These are phyloP conservation scores for Grigorovia transvaalensis DNA, from an alignment of 805 yeast species.

Conservation along the genomic window DNA sequence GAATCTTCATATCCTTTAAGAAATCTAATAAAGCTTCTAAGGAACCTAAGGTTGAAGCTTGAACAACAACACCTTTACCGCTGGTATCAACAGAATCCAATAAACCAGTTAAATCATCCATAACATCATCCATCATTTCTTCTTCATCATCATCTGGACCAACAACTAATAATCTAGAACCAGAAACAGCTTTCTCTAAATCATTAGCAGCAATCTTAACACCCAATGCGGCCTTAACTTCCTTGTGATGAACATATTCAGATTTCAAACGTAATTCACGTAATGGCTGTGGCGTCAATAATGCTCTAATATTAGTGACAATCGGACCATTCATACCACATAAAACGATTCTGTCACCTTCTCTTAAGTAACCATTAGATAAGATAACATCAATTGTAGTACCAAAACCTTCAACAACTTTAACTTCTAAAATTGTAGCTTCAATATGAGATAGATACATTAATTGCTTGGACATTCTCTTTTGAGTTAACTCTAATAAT, in stretches of 20 bases:
- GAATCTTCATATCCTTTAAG: constrained; percentile 97
- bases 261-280: constrained; percentile 94
- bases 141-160: constrained; percentile 98
- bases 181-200: constrained; percentile 97
- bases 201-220: constrained; percentile 97
- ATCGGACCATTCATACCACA: constrained; percentile 99
- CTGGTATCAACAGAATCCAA: constrained; percentile 89
- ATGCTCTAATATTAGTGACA: constrained; percentile 89
- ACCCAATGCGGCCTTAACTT: constrained; percentile 98
- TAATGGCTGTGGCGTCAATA: constrained; percentile 94
- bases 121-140: constrained; percentile 92
- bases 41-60: constrained; percentile 97
- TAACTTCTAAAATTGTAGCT: constrained; percentile 94
- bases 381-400: constrained; percentile 95
- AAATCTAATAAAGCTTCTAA: constrained; percentile 93
- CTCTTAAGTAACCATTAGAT: constrained; percentile 90
- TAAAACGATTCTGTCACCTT: constrained; percentile 89
- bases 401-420: constrained; percentile 97
- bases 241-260: constrained; percentile 93
- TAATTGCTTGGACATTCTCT: constrained; percentile 97
- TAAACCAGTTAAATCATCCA: constrained; percentile 94
- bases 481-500: constrained; percentile 88
- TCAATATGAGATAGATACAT: constrained; percentile 85
- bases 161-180: constrained; percentile 89
- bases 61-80: constrained; percentile 97